Evolutionary conservation across 208 protist genomes (phyloP).

Genomic region (Angomonas desouzai): DNA sequence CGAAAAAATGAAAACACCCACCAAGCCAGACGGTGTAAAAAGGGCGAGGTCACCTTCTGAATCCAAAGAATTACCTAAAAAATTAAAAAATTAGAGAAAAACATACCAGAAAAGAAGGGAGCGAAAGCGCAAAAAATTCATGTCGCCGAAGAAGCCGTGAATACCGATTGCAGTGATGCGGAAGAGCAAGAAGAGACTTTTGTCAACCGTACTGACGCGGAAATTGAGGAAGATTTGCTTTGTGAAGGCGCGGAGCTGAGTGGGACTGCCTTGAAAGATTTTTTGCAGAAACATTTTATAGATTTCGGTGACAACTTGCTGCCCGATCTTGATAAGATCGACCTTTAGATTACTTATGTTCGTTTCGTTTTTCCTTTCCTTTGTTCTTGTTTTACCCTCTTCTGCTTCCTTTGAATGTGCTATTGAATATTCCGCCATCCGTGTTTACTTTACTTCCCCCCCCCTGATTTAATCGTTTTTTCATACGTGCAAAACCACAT

Average conservation of each 20-base stretch:
- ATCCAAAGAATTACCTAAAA: background rate
- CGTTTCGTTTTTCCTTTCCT: background rate
- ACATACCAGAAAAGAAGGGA: background rate
- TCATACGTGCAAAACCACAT: background rate
- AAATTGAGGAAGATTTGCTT: conserved; percentile 44
- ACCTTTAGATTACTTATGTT: conserved; percentile 9
- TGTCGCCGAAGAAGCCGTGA: background rate
- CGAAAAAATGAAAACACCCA: too few species aligned
- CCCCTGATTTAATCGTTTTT: too few species aligned
- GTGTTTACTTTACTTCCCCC: too few species aligned
- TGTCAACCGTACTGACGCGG: conserved; percentile 24
- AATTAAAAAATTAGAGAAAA: conserved; percentile 2
- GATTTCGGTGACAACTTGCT: conserved; percentile 64
- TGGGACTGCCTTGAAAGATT: conserved; percentile 54
- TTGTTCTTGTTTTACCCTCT: background rate
- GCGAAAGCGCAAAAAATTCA: background rate
- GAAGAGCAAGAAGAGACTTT: background rate
- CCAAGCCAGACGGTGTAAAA: background rate
- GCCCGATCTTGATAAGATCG: conserved; percentile 26
- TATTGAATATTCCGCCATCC: too few species aligned
- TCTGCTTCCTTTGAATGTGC: too few species aligned
- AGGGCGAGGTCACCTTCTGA: background rate
- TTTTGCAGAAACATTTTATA: conserved; percentile 77
- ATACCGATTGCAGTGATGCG: background rate
- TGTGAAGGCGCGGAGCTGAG: conserved; percentile 44